These are phyloP conservation scores for Debaryomyces udenii DNA, from an alignment of 1,139 yeast species.

Conservation along the genomic window DNA sequence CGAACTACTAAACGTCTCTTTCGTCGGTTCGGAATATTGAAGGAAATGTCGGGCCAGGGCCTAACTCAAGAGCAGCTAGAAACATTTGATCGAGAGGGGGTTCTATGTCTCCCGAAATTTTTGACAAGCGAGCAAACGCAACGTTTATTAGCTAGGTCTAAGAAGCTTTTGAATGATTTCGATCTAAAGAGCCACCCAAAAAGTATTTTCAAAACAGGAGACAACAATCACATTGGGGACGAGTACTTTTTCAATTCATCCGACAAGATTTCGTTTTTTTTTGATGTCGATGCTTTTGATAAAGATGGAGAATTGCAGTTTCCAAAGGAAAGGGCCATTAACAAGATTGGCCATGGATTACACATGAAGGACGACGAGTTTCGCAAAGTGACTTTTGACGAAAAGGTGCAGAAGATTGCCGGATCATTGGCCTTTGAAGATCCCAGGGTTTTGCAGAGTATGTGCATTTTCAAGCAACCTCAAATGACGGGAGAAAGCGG, in stretches of 20 bases:
- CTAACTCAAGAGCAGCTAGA: conserved; percentile 44
- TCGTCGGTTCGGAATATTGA: too few species aligned
- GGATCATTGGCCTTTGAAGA: conserved; percentile 55
- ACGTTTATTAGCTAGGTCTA: conserved; percentile 46
- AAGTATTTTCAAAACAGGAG: conserved; percentile 71
- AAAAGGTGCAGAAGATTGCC: conserved; percentile 55
- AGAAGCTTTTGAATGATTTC: conserved; percentile 48
- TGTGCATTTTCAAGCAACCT: conserved; percentile 83
- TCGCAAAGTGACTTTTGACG: conserved; percentile 52
- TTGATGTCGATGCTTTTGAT: conserved; percentile 73
- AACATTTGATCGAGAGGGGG: conserved; percentile 58
- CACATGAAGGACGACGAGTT: conserved; percentile 59
- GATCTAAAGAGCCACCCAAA: conserved; percentile 65
- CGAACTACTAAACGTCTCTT: too few species aligned
- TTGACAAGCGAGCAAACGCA: conserved; percentile 44
- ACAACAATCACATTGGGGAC: conserved; percentile 71
- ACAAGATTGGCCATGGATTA: conserved; percentile 80
- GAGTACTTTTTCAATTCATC: conserved; percentile 70
- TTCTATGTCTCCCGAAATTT: conserved; percentile 62
- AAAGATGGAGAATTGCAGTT: conserved; percentile 50
- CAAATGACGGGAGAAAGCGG: conserved; percentile 24
- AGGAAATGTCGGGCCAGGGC: conserved; percentile 3
- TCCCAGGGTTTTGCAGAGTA: conserved; percentile 75
- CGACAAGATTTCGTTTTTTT: conserved; percentile 69
- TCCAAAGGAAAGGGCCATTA: conserved; percentile 62